phyloP scores from a whole-genome alignment of 1,284 basidiomycete genomes.

The Anthracocystis walkeri region DNA sequence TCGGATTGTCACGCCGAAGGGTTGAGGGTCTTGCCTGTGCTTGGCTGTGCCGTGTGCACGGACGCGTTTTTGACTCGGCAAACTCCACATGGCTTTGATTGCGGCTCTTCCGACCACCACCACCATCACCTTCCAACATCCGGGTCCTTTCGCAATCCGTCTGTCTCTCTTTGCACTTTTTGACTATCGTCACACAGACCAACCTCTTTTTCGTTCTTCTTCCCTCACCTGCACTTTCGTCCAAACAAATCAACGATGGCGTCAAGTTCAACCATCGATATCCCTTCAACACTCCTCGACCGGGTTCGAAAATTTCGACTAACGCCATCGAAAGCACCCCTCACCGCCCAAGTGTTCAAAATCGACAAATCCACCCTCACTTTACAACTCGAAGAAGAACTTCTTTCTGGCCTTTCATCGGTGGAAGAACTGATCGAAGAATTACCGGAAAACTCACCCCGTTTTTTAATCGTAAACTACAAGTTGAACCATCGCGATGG shows the following conservation, averaged over 20 bases:
- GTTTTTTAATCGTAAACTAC: slow-evolving; percentile 87
- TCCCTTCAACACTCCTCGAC: slow-evolving; percentile 45
- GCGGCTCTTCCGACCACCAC: no score
- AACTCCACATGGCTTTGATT: no score
- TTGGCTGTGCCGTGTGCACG: no score
- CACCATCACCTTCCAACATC: no score
- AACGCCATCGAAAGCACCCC: slow-evolving; percentile 32
- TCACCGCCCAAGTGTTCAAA: slow-evolving; percentile 59
- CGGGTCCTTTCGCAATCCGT: no score
- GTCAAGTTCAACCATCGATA: slow-evolving; percentile 59
- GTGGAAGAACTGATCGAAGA: slow-evolving; percentile 72
- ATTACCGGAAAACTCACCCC: slow-evolving; percentile 87
- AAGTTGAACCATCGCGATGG: slow-evolving; percentile 85
- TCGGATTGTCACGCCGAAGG: no score
- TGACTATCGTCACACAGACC: no score
- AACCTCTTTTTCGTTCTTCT: no score
- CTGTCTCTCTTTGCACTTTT: no score
- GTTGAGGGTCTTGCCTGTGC: no score
- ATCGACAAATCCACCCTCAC: slow-evolving; percentile 62
- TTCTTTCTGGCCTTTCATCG: slow-evolving; percentile 24
- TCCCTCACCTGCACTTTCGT: no score
- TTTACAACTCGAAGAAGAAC: slow-evolving; percentile 62
- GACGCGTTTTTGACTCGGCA: no score
- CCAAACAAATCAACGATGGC: slow-evolving; percentile 9
- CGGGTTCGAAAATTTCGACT: slow-evolving; percentile 58